Evolutionary conservation across 352 stramenopile genomes (phyloP).

Genomic region (Pythium folliculosum): DNA sequence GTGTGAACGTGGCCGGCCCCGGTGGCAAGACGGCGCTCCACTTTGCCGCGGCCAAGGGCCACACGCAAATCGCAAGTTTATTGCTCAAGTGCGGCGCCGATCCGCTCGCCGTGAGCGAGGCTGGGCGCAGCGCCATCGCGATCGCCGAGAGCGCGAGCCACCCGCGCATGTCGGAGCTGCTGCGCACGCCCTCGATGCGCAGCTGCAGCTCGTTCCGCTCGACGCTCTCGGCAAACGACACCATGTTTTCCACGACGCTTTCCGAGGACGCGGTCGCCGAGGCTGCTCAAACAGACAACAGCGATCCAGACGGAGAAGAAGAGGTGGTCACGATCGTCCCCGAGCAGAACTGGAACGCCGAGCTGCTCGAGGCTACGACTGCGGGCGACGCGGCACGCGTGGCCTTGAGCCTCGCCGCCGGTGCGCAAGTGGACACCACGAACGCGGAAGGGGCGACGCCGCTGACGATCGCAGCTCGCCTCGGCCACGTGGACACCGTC

Average conservation of each 20-base stretch:
- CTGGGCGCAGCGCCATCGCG: conserved; percentile 9
- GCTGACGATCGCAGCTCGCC: background rate
- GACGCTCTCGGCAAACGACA: background rate
- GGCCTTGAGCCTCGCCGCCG: background rate
- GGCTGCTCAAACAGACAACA: too few relatives aligned
- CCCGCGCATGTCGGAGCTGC: conserved; percentile 1
- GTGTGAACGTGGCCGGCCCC: background rate
- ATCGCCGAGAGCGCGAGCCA: conserved; percentile 9
- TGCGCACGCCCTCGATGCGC: conserved; percentile 4
- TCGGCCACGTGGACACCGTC: background rate
- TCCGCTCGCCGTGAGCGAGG: conserved; percentile 3
- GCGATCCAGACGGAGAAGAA: too few relatives aligned
- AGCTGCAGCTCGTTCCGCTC: conserved; percentile 2
- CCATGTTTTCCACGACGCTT: background rate
- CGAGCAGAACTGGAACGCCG: background rate
- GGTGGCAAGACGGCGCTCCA: conserved; percentile 18
- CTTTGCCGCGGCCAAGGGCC: conserved; percentile 9
- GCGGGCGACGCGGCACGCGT: background rate
- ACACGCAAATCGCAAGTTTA: conserved; percentile 1
- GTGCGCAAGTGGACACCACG: background rate
- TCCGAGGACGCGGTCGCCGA: background rate
- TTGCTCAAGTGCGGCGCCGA: conserved; percentile 3
- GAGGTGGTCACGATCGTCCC: background rate
- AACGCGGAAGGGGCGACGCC: background rate
- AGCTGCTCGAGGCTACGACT: background rate